Percentiles rank a stretch among this genome's conserved stretches.
phyloP scores from a whole-genome alignment of 2,329 filamentous ascomycete genomes.

The Chaetothyriales sp. region DNA sequence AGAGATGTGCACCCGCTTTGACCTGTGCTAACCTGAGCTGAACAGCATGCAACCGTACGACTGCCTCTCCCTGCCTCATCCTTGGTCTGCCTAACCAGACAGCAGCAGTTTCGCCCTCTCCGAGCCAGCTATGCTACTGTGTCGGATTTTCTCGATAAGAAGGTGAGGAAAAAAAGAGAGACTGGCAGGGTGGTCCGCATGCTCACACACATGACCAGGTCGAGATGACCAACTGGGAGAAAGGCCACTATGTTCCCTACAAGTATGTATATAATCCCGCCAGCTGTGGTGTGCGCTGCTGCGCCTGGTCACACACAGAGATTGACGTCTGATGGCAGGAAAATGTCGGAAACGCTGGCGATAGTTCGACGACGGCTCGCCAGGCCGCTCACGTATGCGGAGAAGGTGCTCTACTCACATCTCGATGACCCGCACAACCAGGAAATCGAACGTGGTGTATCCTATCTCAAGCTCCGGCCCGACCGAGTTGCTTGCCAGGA shows the following conservation, averaged over 20 bases:
- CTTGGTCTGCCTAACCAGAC: constrained; percentile 11
- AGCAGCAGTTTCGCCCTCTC: constrained; percentile 17
- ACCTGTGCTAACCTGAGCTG: constrained; percentile 3
- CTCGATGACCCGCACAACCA: constrained; percentile 91
- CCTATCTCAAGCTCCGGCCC: constrained; percentile 90
- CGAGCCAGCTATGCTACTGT: constrained; percentile 17
- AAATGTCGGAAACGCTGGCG: constrained; percentile 94
- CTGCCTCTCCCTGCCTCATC: neutral
- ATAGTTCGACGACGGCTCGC: constrained; percentile 83
- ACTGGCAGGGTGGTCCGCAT: constrained; percentile 4
- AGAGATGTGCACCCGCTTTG: neutral
- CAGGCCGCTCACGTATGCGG: constrained; percentile 82
- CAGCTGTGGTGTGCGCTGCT: neutral
- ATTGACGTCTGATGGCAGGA: constrained; percentile 40
- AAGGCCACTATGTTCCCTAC: constrained; percentile 96
- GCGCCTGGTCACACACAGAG: neutral
- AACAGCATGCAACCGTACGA: constrained; percentile 3
- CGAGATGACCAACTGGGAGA: constrained; percentile 93
- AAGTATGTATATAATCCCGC: constrained; percentile 29
- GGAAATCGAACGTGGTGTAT: constrained; percentile 88
- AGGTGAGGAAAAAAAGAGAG: constrained; percentile 24
- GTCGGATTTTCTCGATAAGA: constrained; percentile 72
- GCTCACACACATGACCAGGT: constrained; percentile 37
- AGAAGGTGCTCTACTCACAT: constrained; percentile 99
- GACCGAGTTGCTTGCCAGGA: constrained; percentile 99